Percentiles rank a stretch among this genome's conserved stretches.
Conservation (phyloP, 495 filamentous ascomycete species). For the Hyaloscypha bicolor region DNA sequence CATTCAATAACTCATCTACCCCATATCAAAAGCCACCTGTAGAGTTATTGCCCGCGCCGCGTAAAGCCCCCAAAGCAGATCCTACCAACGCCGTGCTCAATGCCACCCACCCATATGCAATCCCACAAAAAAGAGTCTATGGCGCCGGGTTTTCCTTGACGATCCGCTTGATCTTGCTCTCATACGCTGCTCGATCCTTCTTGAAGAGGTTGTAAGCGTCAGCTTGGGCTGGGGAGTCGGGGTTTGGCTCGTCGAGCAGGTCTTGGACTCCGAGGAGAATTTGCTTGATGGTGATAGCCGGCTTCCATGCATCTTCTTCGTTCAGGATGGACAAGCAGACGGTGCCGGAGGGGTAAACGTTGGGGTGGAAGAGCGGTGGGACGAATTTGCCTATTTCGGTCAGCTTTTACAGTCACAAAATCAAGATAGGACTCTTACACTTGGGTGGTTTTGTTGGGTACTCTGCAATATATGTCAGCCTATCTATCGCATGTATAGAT, state of each 20-base stretch:
- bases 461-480: constrained; percentile 57
- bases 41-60: neutral
- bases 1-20: constrained; percentile 8
- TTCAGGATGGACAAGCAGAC: constrained; percentile 98
- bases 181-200: constrained; percentile 84
- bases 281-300: constrained; percentile 96
- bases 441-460: constrained; percentile 99
- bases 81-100: constrained; percentile 23
- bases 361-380: constrained; percentile 96
- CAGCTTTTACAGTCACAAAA: constrained; percentile 18
- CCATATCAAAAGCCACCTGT: neutral
- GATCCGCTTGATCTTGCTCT: constrained; percentile 80
- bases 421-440: constrained; percentile 59
- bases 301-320: constrained; percentile 98
- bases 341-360: constrained; percentile 97
- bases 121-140: constrained; percentile 36
- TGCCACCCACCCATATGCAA: constrained; percentile 17
- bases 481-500: neutral
- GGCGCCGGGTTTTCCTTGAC: constrained; percentile 84
- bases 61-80: constrained; percentile 10
- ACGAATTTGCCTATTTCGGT: constrained; percentile 82
- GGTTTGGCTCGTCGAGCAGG: constrained; percentile 93
- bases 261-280: constrained; percentile 96
- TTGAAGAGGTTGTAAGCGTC: constrained; percentile 98
- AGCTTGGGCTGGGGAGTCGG: constrained; percentile 93